A percentile compares a stretch with the other conserved stretches of the same genome.
Conservation (phyloP, 495 filamentous ascomycete species). For the Neurospora terricola region DNA sequence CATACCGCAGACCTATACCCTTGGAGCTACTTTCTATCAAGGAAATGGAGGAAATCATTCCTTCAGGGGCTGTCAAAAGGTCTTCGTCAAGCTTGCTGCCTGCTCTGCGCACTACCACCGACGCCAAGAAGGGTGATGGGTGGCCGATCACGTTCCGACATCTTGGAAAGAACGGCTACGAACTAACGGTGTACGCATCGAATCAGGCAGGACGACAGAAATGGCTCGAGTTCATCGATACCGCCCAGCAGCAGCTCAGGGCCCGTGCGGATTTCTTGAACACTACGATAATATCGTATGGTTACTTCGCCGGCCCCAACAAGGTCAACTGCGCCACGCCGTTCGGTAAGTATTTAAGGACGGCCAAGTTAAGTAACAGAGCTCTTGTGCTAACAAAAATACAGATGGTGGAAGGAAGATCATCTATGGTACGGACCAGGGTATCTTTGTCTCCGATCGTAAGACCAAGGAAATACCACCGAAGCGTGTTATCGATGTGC, state of each 20-base stretch:
- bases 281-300: slow-evolving; percentile 71
- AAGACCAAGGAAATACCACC: slow-evolving; percentile 66
- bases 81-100: slow-evolving; percentile 81
- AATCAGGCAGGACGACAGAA: slow-evolving; percentile 75
- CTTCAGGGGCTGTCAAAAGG: slow-evolving; percentile 68
- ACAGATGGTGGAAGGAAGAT: slow-evolving; percentile 87
- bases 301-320: slow-evolving; percentile 73
- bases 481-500: slow-evolving; percentile 73
- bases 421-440: slow-evolving; percentile 85
- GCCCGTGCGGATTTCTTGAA: slow-evolving; percentile 90
- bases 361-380: not conserved
- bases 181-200: slow-evolving; percentile 78
- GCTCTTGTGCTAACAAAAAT: slow-evolving; percentile 21
- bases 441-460: slow-evolving; percentile 84
- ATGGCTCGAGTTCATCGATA: slow-evolving; percentile 92
- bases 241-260: slow-evolving; percentile 74
- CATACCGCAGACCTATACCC: slow-evolving; percentile 91
- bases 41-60: slow-evolving; percentile 93
- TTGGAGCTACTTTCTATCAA: slow-evolving; percentile 87
- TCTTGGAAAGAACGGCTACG: slow-evolving; percentile 93
- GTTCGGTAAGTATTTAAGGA: slow-evolving; percentile 49
- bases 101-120: slow-evolving; percentile 47
- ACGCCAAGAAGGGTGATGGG: slow-evolving; percentile 56
- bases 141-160: slow-evolving; percentile 97
- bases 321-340: slow-evolving; percentile 90